Evolutionary conservation across 2,329 filamentous ascomycete species (phyloP), one percentile per base, ranked within the genome.

Genomic region (Penicillium freii): DNA sequence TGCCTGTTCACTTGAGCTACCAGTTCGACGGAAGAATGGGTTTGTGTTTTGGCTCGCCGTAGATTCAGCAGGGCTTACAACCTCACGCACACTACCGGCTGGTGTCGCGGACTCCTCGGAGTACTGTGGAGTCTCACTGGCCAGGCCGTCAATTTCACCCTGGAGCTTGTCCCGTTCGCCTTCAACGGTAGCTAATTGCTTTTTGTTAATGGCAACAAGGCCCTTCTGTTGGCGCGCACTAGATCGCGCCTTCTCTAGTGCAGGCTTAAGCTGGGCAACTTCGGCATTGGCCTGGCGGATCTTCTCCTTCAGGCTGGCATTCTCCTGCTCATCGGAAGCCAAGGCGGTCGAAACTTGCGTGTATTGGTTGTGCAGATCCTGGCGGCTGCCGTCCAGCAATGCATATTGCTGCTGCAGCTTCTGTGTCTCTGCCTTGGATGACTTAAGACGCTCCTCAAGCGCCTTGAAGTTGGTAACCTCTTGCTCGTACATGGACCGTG

Each of bases 171-270:
- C 93, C 33, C 90, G 85, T 73, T 97, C 93, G 47, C 84, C 85
- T 74, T 99, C 94, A 56, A 89, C 91, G 0, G 92, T 97, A 36
- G 88, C 85, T 59, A 97, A 80, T 77, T 99, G 94, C 79, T 99
- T 99, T 82, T 95, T 97, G 78, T 97, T 97, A 78, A 99, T 99
- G 43, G 94, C 92, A 31, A 96, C 93, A 63, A 97, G 82, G 19
- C 94, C 94, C 78, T 96, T 97, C 71, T 97, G 92, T 74, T 97
- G 94, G 42, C 94, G 87, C 27, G 92, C 92, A 66, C 97, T 92
- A 13, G 89, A 91, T 73, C 90, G 92, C 67, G 96, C 82, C 80
- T 97, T 97, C 73, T 99, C 94, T 51, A 99, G 86, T 64, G 93
- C 88, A 33, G 92, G 92, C 74, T 92, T 95, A 40, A 97, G 79